These are phyloP conservation scores for Sapria himalayana DNA, from an alignment of 345 rosid species.

Conservation along the genomic window DNA sequence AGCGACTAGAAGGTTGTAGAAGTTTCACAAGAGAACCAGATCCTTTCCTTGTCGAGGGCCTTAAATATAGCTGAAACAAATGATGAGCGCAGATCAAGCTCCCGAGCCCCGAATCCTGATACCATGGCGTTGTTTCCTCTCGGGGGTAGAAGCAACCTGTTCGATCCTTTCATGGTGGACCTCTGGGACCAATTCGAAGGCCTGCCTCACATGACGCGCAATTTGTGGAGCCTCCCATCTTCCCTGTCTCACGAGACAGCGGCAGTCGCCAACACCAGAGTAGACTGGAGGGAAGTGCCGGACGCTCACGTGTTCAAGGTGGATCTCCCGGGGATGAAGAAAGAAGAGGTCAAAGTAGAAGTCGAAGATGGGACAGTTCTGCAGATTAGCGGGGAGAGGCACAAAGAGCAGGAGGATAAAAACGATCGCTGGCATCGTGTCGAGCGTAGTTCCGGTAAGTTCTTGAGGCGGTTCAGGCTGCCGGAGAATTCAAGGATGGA, in stretches of 20 bases:
- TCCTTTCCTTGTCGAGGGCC: too few species aligned
- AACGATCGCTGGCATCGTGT: slow-evolving; percentile 12
- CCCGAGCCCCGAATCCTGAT: too few species aligned
- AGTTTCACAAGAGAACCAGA: too few species aligned
- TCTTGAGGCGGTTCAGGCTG: slow-evolving; percentile 13
- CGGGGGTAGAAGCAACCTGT: too few species aligned
- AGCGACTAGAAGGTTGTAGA: too few species aligned
- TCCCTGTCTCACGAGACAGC: slow-evolving; percentile 5
- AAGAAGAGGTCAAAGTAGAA: slow-evolving; percentile 13
- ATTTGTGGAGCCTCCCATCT: too few species aligned
- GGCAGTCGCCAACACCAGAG: slow-evolving; percentile 3
- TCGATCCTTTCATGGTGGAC: slow-evolving; percentile 7
- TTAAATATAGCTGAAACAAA: too few species aligned
- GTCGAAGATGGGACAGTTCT: slow-evolving; percentile 12
- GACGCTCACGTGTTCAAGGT: slow-evolving; percentile 15
- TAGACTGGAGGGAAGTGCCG: slow-evolving; percentile 14
- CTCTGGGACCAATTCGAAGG: slow-evolving; percentile 10
- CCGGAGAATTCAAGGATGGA: slow-evolving; percentile 9
- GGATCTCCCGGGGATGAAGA: slow-evolving; percentile 12
- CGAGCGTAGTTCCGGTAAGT: slow-evolving; percentile 15
- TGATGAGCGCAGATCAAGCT: too few species aligned
- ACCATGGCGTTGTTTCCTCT: too few species aligned
- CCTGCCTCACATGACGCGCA: too few species aligned
- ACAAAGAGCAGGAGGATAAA: slow-evolving; percentile 14
- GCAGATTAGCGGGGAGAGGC: slow-evolving; percentile 17